phyloP scores from a whole-genome alignment of 371 early-diverging fungal species.

The Lichtheimia corymbifera region DNA sequence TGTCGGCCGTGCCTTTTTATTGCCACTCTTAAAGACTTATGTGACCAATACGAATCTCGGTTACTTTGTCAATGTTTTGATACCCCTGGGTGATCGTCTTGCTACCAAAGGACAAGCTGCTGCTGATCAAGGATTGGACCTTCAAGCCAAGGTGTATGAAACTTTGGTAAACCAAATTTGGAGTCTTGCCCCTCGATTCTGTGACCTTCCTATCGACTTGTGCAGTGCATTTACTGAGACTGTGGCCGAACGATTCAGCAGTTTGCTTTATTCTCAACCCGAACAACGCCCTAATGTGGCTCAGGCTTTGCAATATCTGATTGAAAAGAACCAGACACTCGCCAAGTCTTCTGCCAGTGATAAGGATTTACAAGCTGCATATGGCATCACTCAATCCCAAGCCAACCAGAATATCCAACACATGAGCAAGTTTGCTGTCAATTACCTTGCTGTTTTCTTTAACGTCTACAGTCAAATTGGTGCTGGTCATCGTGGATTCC shows the following conservation, averaged over 20 bases:
- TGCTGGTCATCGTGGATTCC: slow-evolving; percentile 67
- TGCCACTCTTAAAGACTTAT: slow-evolving; percentile 78
- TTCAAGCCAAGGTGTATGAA: slow-evolving; percentile 91
- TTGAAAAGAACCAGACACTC: slow-evolving; percentile 66
- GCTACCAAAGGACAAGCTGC: slow-evolving; percentile 65
- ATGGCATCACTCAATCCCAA: slow-evolving; percentile 57
- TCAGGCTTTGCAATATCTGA: slow-evolving; percentile 70
- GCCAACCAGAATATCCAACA: slow-evolving; percentile 59
- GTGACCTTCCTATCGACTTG: slow-evolving; percentile 81
- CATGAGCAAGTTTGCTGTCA: slow-evolving; percentile 70
- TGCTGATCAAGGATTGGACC: slow-evolving; percentile 59
- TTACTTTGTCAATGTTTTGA: slow-evolving; percentile 72
- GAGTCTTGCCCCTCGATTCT: slow-evolving; percentile 85
- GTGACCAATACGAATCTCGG: slow-evolving; percentile 77
- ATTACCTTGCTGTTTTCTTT: slow-evolving; percentile 81
- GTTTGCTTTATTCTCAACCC: slow-evolving; percentile 66
- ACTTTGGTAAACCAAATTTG: slow-evolving; percentile 90
- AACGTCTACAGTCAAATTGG: slow-evolving; percentile 76
- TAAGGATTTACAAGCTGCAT: slow-evolving; percentile 53
- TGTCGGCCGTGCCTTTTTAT: slow-evolving; percentile 80
- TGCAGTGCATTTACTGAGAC: slow-evolving; percentile 54
- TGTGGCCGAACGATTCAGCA: slow-evolving; percentile 72
- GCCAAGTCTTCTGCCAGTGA: slow-evolving; percentile 50
- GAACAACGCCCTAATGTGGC: slow-evolving; percentile 83
- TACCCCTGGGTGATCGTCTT: slow-evolving; percentile 80